Evolutionary conservation across 2,329 filamentous ascomycete species (phyloP).

Genomic region (Fusarium anthophilum): DNA sequence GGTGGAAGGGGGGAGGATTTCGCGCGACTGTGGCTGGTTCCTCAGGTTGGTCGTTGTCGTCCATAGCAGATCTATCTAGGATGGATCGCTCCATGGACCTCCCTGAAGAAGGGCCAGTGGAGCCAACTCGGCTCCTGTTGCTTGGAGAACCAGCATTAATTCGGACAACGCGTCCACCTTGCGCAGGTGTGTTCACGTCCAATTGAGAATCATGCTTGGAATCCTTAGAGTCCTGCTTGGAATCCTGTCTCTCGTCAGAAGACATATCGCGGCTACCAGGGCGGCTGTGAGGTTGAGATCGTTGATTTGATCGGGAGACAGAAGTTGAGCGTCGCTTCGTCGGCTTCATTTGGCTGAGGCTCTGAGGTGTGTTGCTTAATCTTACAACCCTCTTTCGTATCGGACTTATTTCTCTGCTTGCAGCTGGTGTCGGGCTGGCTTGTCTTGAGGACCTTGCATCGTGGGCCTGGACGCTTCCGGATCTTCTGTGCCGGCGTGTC

Average conservation of each 20-base stretch:
- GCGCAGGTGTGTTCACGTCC: constrained; percentile 64
- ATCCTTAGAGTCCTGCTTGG: constrained; percentile 35
- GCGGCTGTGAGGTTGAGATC: constrained; percentile 48
- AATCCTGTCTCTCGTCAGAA: constrained; percentile 51
- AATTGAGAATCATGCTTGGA: constrained; percentile 43
- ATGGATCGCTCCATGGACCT: constrained; percentile 49
- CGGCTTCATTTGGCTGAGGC: constrained; percentile 52
- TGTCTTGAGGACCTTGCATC: constrained; percentile 52
- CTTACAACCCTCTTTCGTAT: constrained; percentile 66
- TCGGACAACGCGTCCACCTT: constrained; percentile 63
- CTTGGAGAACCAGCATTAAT: constrained; percentile 64
- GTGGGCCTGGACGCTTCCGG: constrained; percentile 56
- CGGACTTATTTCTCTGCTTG: constrained; percentile 62
- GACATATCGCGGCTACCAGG: constrained; percentile 54
- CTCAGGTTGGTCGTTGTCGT: constrained; percentile 59
- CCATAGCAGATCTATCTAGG: constrained; percentile 47
- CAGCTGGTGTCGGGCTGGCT: constrained; percentile 52
- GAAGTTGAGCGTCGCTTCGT: constrained; percentile 62
- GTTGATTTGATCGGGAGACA: constrained; percentile 51
- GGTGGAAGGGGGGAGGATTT: constrained; percentile 56
- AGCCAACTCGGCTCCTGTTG: constrained; percentile 50
- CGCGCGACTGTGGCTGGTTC: constrained; percentile 61
- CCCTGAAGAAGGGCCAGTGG: constrained; percentile 50
- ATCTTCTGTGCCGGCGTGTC: constrained; percentile 57
- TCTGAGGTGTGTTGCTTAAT: constrained; percentile 61